Evolutionary conservation across 768 basidiomycete species (phyloP).

Genomic region (Rhodotorula toruloides): DNA sequence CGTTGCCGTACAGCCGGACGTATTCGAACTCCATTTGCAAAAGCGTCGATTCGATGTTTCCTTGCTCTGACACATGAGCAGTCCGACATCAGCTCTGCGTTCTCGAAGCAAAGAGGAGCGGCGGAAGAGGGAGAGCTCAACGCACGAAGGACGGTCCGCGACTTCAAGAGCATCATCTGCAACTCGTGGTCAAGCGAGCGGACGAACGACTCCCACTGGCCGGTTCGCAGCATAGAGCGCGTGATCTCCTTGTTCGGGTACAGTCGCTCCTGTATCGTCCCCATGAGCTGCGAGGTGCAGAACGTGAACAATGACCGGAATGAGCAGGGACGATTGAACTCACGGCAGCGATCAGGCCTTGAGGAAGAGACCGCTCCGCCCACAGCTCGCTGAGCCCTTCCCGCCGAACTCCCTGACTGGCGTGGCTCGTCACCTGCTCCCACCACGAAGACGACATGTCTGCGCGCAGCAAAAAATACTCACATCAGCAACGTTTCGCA

Average conservation of each 20-base stretch:
- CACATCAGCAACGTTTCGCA: neutral
- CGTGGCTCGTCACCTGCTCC: slow-evolving; percentile 32
- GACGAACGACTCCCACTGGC: slow-evolving; percentile 35
- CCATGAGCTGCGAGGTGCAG: slow-evolving; percentile 22
- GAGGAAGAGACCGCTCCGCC: slow-evolving; percentile 27
- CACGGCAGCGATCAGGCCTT: slow-evolving; percentile 31
- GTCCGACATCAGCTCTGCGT: too few species aligned
- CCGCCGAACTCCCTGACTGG: slow-evolving; percentile 10
- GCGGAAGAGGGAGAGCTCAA: neutral
- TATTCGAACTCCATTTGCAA: slow-evolving; percentile 37
- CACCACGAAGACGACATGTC: slow-evolving; percentile 37
- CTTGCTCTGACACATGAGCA: too few species aligned
- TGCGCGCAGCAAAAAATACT: neutral
- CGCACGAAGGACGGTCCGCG: slow-evolving; percentile 25
- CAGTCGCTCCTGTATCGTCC: slow-evolving; percentile 34
- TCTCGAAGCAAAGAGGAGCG: too few species aligned
- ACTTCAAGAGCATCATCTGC: slow-evolving; percentile 28
- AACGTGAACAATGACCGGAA: too few species aligned
- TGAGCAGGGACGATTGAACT: neutral
- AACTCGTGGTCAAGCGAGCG: slow-evolving; percentile 34
- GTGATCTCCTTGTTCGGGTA: slow-evolving; percentile 38
- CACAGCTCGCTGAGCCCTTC: slow-evolving; percentile 24
- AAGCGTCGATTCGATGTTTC: slow-evolving; percentile 33
- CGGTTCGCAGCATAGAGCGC: slow-evolving; percentile 18
- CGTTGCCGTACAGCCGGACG: slow-evolving; percentile 29